Evolutionary conservation across 257 asterid genomes (phyloP), one percentile per base, ranked within the genome.

Genomic region (Petunia axillaris): DNA sequence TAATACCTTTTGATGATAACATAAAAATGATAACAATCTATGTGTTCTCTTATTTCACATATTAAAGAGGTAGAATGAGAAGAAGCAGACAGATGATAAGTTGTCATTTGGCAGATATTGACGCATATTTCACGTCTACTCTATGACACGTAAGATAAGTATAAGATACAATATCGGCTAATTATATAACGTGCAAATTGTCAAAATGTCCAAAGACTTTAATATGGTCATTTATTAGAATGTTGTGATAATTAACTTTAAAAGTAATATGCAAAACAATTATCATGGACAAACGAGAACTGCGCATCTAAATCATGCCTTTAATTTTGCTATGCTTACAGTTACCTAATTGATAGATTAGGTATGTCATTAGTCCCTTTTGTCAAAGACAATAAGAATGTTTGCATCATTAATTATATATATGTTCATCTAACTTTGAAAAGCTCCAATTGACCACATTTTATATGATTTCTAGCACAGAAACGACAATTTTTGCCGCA

Each of bases 361-460:
- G 46, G 62, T 11, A 73, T 38, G 78, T 73, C 78, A 73, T 73
- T 36, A 35, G 16, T 70, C 59, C 10, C 40, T 16, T 68, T 70
- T 48, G 58, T 70, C 55, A 46, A 46, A 70, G 59, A 46, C 25
- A 52, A 46, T 70, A 46, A 11, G 59, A 70, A 70, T 36, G 41
- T 46, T 37, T 4, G 64, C 16, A 48, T 70, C 39, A 46, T 70
- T 48, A 66, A 25, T 25, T 25, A 25, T 25, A 25, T 70, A 39
- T 6, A 63, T 35, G 36, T 70, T 46, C 46, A 5, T 68, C 25
- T 35, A 48, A 48, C 44, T 53, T 48, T 35, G 36, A 35, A 70
- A 25, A 46, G 41, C 4, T 11, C 50, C 52, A 5, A 7, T 36
- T 36, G 16, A 52, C 62, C 44, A 35, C 3, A 11, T 11, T 50